Evolutionary conservation across 2,329 filamentous ascomycete species (phyloP).

Genomic region (Gaeumannomyces sp.): DNA sequence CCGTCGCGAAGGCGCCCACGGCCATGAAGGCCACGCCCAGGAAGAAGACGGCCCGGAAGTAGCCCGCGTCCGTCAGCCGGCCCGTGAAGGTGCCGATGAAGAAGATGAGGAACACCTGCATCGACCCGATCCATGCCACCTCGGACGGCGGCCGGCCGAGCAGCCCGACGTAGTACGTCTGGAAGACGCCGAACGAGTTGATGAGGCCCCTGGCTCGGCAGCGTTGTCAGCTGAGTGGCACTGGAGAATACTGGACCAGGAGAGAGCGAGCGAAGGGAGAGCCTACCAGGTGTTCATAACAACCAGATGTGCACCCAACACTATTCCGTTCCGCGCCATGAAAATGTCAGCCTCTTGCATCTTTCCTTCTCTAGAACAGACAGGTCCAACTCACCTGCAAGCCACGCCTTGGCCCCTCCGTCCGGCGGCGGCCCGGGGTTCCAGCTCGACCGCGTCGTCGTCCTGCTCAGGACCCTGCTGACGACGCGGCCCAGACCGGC

Average conservation of each 20-base stretch:
- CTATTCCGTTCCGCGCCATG: not conserved
- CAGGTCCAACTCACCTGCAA: constrained; percentile 16
- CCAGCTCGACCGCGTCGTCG: constrained; percentile 30
- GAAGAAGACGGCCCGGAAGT: constrained; percentile 38
- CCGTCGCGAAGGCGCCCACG: constrained; percentile 41
- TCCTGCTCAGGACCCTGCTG: constrained; percentile 33
- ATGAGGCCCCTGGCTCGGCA: constrained; percentile 37
- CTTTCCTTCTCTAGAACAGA: not conserved
- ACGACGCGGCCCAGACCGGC: constrained; percentile 23
- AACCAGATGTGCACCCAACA: not conserved
- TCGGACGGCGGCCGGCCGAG: constrained; percentile 35
- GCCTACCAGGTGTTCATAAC: constrained; percentile 35
- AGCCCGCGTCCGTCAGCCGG: constrained; percentile 47
- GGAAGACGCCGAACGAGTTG: constrained; percentile 51
- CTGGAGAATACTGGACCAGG: no score
- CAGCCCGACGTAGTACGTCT: constrained; percentile 41
- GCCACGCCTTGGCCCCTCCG: constrained; percentile 42
- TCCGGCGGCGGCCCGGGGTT: constrained; percentile 44
- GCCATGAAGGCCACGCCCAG: constrained; percentile 35
- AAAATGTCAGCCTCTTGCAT: not conserved
- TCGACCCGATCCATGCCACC: constrained; percentile 49
- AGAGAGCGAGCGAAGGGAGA: not conserved
- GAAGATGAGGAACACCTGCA: constrained; percentile 49
- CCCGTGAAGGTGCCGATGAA: constrained; percentile 49
- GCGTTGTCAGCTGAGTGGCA: not conserved